phyloP scores from a whole-genome alignment of 345 rosid genomes.

The Geranium brycei region DNA sequence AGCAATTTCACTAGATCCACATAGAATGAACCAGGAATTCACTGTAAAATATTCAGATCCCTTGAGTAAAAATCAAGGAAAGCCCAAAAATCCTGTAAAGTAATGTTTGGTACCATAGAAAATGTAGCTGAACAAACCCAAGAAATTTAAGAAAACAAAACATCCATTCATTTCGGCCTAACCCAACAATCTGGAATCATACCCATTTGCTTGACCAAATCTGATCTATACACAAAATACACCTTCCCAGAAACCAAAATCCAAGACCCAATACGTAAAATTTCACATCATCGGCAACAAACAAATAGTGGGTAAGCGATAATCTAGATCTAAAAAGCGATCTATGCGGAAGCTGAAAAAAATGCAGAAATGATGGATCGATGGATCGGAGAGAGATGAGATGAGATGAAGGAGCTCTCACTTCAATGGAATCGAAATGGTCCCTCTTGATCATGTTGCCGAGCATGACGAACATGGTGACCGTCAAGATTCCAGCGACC shows the following conservation, averaged over 20 bases:
- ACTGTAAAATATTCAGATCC: neutral
- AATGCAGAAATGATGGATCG: too few relatives aligned
- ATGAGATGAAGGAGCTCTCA: conserved; percentile 16
- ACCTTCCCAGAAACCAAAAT: neutral
- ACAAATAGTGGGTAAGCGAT: neutral
- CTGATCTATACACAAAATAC: neutral
- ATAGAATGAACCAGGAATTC: neutral
- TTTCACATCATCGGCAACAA: neutral
- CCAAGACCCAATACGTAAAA: neutral
- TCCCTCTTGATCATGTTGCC: conserved; percentile 96
- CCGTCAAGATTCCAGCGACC: conserved; percentile 76
- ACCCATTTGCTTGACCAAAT: neutral
- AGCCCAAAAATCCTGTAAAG: neutral
- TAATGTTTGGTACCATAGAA: neutral
- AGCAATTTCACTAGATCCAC: neutral
- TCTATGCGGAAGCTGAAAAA: too few relatives aligned
- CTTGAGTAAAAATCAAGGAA: neutral
- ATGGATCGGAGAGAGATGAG: neutral
- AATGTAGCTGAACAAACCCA: neutral
- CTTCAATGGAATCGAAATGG: conserved; percentile 63
- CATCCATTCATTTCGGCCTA: neutral
- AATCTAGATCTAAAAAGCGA: too few relatives aligned
- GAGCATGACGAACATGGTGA: conserved; percentile 96
- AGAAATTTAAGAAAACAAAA: neutral
- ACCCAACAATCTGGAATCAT: neutral